Evolutionary conservation across 2,329 filamentous ascomycete species (phyloP).

Genomic region (Fusarium floridanum): DNA sequence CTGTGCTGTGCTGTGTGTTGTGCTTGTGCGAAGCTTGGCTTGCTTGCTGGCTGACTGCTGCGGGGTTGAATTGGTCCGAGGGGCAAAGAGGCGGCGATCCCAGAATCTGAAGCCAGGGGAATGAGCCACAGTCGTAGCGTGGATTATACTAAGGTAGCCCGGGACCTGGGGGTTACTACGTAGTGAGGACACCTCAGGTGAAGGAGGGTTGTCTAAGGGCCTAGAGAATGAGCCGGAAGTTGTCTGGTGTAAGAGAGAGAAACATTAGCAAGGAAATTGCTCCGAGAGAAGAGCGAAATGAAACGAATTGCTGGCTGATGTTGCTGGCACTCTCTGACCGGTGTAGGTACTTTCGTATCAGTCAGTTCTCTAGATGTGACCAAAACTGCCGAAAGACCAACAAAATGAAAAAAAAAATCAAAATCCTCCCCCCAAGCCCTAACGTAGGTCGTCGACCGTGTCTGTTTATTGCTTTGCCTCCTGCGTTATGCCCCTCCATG

Average conservation of each 20-base stretch:
- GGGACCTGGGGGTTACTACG: slow-evolving; percentile 1
- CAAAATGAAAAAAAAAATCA: no score
- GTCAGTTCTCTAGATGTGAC: not conserved
- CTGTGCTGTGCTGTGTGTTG: not conserved
- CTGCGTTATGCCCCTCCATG: slow-evolving; percentile 18
- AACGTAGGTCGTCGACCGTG: not conserved
- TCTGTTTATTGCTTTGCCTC: not conserved
- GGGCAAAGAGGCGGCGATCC: slow-evolving; percentile 8
- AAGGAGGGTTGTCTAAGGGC: slow-evolving; percentile 12
- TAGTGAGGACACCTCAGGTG: slow-evolving; percentile 1
- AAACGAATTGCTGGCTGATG: not conserved
- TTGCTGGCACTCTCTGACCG: not conserved
- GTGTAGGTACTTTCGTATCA: not conserved
- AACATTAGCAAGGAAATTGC: not conserved
- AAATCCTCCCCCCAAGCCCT: slow-evolving; percentile 14
- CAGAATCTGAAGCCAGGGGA: slow-evolving; percentile 16
- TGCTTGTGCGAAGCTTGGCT: slow-evolving; percentile 3
- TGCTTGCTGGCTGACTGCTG: not conserved
- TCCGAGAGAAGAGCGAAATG: not conserved
- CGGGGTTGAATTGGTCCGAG: slow-evolving; percentile 10
- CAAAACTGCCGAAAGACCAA: not conserved
- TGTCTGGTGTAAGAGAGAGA: not conserved
- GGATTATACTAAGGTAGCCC: slow-evolving; percentile 2
- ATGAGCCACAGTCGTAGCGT: slow-evolving; percentile 21
- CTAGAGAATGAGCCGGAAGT: slow-evolving; percentile 11